These are phyloP conservation scores for Capsicum rhomboideum DNA, from an alignment of 257 asterid genomes.

Conservation along the genomic window DNA sequence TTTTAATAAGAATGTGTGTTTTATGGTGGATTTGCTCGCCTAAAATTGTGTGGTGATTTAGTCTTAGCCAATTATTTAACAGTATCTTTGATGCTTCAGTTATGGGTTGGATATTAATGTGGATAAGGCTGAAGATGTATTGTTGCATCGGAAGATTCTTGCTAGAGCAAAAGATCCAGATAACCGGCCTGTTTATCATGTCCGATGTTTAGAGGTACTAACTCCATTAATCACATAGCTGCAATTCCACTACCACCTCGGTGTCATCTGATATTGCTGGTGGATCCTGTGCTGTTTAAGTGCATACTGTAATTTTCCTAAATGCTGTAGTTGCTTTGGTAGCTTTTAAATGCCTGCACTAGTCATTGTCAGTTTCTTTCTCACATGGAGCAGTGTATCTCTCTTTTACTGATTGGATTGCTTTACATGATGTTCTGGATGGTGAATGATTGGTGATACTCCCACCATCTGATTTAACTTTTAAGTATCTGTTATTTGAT, in stretches of 20 bases:
- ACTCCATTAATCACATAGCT: neutral
- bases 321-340: neutral
- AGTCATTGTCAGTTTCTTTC: neutral
- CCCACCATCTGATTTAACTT: neutral
- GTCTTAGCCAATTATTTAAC: neutral
- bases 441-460: neutral
- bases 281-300: neutral
- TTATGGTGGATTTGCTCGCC: neutral
- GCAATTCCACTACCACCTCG: neutral
- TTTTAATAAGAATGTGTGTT: neutral
- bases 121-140: conserved; percentile 85
- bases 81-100: conserved; percentile 25
- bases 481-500: neutral
- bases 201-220: conserved; percentile 71
- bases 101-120: conserved; percentile 71
- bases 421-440: neutral
- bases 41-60: neutral
- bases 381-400: neutral
- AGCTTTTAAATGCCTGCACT: neutral
- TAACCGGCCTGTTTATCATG: conserved; percentile 66
- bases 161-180: conserved; percentile 68
- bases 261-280: neutral
- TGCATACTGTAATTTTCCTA: neutral
- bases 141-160: conserved; percentile 79
- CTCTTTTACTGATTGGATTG: neutral